Evolutionary conservation across 352 stramenopile species (phyloP), one percentile per base, ranked within the genome.

Genomic region (Hyaloperonospora arabidopsidis): DNA sequence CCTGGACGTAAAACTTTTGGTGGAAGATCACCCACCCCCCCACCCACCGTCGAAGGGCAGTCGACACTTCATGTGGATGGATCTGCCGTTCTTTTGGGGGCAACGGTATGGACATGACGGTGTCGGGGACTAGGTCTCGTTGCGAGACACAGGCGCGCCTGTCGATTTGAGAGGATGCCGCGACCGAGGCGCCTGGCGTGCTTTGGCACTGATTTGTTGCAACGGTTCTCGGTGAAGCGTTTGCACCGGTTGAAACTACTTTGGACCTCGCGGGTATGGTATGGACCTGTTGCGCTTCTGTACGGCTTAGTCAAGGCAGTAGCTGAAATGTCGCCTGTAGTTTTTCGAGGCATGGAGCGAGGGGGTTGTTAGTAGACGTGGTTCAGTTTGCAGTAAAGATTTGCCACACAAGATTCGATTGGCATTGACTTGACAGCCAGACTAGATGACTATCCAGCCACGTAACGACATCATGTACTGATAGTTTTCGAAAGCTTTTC

Each of bases 161-260:
- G 60, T 68, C 54, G 55, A 58, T 35, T 64, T 51, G 63, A 48
- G 44, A 58, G 56, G 48, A 46, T 43, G 22, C 13, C 34, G 40
- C 51, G 11, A 25, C 29, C 12, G 25, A 52, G 21, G 41, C n/a
- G n/a, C n/a, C 12, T 38, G 28, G 45, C 45, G 8, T 41, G 47
- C 39, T 51, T 41, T 48, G 14, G 54, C 22, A 45, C 36, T 60
- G 45, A 54, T 54, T 43, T 25, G 18, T 14, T 14, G 28, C 28
- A 25, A n/a, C 35, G 35, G 45, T 49, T 65, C 53, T 50, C 51
- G 51, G 57, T 64, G 51, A 55, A 36, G 45, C 49, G 48, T 49
- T 47, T 43, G 54, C 39, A 18, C 11, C 36, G 18, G 23, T 21
- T 46, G 45, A 36, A n/a, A 35, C 21, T 5, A 36, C 10, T 7